Percentiles rank a stretch among this genome's conserved stretches.
Evolutionary conservation across 768 basidiomycete genomes (phyloP).

Genomic region (Clathrus columnatus): DNA sequence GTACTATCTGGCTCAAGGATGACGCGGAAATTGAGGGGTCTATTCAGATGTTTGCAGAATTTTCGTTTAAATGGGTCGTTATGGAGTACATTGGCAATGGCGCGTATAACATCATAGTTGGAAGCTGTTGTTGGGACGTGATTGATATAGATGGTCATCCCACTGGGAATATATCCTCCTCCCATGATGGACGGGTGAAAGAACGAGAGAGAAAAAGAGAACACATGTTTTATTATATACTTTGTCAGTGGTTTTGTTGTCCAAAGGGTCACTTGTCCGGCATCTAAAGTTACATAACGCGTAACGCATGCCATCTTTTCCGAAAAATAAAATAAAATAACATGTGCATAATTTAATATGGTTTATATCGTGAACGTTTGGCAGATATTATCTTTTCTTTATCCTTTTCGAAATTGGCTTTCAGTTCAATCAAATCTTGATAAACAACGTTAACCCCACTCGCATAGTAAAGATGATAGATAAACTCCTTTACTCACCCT

Average conservation of each 20-base stretch:
- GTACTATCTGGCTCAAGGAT: conserved; percentile 36
- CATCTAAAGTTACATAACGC: too few species aligned
- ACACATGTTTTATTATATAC: background rate
- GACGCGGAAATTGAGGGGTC: conserved; percentile 52
- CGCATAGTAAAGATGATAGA: background rate
- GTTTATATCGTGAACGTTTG: conserved; percentile 73
- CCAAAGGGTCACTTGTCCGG: too few species aligned
- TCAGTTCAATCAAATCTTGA: conserved; percentile 49
- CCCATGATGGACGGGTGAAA: background rate
- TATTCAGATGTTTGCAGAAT: conserved; percentile 4
- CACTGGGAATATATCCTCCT: background rate
- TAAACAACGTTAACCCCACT: conserved; percentile 5
- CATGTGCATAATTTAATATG: conserved; percentile 46
- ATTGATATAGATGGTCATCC: conserved; percentile 4
- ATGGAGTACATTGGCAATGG: conserved; percentile 50
- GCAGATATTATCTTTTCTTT: conserved; percentile 78
- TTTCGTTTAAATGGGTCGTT: conserved; percentile 32
- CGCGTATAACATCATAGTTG: conserved; percentile 38
- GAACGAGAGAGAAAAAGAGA: background rate
- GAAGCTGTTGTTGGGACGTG: background rate
- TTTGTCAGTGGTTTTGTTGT: background rate
- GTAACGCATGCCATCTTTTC: too few species aligned
- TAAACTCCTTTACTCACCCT: conserved; percentile 49
- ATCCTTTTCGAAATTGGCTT: conserved; percentile 81
- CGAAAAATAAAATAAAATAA: background rate